A percentile compares a stretch with the other conserved stretches of the same genome.
Conservation (phyloP, 2,329 filamentous ascomycete genomes). For the Fusarium abutilonis region DNA sequence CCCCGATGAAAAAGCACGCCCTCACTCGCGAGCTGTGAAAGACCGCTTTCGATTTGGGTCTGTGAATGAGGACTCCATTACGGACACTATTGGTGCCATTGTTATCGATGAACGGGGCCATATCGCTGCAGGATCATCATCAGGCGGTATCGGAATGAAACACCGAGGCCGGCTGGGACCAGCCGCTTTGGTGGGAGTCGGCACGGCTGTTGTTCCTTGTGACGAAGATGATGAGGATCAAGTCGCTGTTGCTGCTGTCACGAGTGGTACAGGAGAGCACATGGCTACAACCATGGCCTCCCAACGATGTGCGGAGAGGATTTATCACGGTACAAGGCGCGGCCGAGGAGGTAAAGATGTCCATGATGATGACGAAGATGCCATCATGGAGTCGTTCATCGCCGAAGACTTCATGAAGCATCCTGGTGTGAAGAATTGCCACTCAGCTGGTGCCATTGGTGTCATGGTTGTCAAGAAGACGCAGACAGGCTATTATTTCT, state of each 20-base stretch:
- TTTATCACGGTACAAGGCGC: constrained; percentile 76
- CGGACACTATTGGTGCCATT: constrained; percentile 95
- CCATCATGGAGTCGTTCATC: constrained; percentile 79
- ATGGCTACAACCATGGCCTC: constrained; percentile 97
- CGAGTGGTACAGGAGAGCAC: constrained; percentile 95
- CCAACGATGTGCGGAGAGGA: constrained; percentile 82
- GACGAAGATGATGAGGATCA: constrained; percentile 75
- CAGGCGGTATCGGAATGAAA: constrained; percentile 98
- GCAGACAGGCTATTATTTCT: constrained; percentile 78
- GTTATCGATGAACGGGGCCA: constrained; percentile 86
- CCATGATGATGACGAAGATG: constrained; percentile 78
- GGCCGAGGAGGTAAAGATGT: constrained; percentile 69
- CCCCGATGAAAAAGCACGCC: constrained; percentile 23
- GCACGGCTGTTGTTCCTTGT: constrained; percentile 85
- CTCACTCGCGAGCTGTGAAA: constrained; percentile 28
- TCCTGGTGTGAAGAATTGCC: constrained; percentile 81
- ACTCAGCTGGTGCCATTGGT: constrained; percentile 88
- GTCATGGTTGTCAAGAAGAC: constrained; percentile 91
- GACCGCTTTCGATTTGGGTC: constrained; percentile 34
- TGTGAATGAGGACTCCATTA: constrained; percentile 71
- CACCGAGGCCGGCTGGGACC: constrained; percentile 91
- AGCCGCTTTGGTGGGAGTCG: constrained; percentile 90
- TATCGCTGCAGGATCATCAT: constrained; percentile 95
- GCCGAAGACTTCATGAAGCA: constrained; percentile 92
- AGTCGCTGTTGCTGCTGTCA: constrained; percentile 81